Conservation (phyloP, 2,329 filamentous ascomycete species). For the Phaeomoniella chlamydospora region DNA sequence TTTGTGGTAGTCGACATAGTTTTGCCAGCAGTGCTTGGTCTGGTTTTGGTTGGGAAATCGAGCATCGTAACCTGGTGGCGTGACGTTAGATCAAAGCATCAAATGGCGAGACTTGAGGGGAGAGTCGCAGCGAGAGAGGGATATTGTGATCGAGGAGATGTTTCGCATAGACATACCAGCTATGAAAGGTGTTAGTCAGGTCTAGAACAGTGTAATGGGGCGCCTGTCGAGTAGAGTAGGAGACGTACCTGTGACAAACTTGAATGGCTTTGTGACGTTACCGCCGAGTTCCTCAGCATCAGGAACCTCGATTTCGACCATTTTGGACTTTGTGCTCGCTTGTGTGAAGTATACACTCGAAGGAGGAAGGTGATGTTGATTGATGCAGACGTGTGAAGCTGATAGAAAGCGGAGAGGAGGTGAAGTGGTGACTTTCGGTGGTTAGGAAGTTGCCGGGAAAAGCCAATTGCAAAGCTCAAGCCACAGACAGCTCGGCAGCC, state of each 20-base stretch:
- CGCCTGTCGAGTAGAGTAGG: too few species aligned
- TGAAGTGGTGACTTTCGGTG: conserved; percentile 1
- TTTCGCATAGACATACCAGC: conserved; percentile 29
- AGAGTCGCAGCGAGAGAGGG: too few species aligned
- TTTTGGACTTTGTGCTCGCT: too few species aligned
- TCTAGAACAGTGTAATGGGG: too few species aligned
- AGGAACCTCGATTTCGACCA: conserved; percentile 57
- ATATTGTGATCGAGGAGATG: not conserved
- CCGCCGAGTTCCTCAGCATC: conserved; percentile 64
- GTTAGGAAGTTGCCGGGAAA: conserved; percentile 2
- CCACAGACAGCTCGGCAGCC: too few species aligned
- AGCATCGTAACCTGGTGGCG: conserved; percentile 74
- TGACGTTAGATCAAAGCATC: not conserved
- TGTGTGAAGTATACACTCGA: too few species aligned
- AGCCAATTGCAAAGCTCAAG: too few species aligned
- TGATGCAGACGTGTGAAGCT: conserved; percentile 11
- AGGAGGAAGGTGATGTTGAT: conserved; percentile 20
- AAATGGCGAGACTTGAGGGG: too few species aligned
- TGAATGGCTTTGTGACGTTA: conserved; percentile 93
- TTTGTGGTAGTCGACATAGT: conserved; percentile 99
- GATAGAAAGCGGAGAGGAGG: conserved; percentile 12
- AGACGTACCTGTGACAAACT: conserved; percentile 38
- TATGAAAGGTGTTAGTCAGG: conserved; percentile 14
- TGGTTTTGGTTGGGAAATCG: conserved; percentile 94
- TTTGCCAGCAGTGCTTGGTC: conserved; percentile 99